Conservation (phyloP, 1,284 basidiomycete genomes). For the Ustilago vetiveriae region DNA sequence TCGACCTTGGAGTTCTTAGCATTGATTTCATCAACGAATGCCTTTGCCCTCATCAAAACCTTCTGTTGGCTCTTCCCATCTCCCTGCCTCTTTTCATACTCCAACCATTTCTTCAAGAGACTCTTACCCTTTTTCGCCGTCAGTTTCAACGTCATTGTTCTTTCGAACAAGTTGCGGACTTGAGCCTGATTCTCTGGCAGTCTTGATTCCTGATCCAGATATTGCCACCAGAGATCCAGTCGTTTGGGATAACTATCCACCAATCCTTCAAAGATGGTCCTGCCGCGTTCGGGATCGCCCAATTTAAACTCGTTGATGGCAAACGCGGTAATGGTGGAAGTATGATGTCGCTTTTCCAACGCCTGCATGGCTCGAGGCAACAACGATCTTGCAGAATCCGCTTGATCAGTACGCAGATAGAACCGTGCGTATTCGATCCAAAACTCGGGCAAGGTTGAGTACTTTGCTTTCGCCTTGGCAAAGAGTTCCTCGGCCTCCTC, state of each 20-base stretch:
- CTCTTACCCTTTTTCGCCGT: conserved; percentile 94
- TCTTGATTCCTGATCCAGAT: conserved; percentile 89
- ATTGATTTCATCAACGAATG: conserved; percentile 70
- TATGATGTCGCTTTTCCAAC: conserved; percentile 92
- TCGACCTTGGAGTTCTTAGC: conserved; percentile 20
- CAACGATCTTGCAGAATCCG: conserved; percentile 84
- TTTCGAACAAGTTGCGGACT: conserved; percentile 79
- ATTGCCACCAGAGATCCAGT: conserved; percentile 94
- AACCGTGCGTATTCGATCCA: conserved; percentile 88
- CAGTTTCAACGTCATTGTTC: conserved; percentile 83
- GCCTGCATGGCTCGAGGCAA: conserved; percentile 89
- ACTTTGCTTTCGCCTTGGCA: conserved; percentile 77
- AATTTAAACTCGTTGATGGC: conserved; percentile 94
- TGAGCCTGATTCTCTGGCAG: conserved; percentile 25
- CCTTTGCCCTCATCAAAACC: conserved; percentile 87
- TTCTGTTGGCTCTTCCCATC: conserved; percentile 81
- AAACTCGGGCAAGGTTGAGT: conserved; percentile 85
- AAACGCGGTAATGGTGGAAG: conserved; percentile 93
- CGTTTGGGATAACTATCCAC: conserved; percentile 92
- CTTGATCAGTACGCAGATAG: conserved; percentile 76
- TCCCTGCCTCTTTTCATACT: conserved; percentile 84
- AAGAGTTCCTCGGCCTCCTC: conserved; percentile 57
- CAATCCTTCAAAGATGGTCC: conserved; percentile 95
- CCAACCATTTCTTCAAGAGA: conserved; percentile 88
- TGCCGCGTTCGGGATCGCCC: conserved; percentile 91